These are phyloP conservation scores for Solanum hybrid DNA, from an alignment of 305 asterid species.

Conservation along the genomic window DNA sequence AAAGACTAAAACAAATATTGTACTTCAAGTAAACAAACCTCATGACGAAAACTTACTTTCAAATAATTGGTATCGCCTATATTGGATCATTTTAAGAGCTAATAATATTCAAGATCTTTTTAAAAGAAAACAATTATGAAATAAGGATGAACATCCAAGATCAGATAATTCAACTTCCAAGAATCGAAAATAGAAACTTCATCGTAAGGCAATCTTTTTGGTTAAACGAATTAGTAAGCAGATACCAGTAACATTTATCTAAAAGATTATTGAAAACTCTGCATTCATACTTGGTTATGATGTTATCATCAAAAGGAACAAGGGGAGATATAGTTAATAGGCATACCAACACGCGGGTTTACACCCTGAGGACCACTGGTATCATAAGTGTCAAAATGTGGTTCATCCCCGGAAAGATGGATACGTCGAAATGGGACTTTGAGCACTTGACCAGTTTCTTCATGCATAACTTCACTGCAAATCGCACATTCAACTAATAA, in stretches of 20 bases:
- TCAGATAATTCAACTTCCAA: neutral
- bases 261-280: neutral
- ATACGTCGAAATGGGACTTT: slow-evolving; percentile 83
- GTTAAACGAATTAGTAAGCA: no score
- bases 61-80: neutral
- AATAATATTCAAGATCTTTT: neutral
- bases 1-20: neutral
- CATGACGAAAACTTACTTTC: neutral
- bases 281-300: neutral
- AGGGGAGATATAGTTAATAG: neutral
- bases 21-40: neutral
- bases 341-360: slow-evolving; percentile 55
- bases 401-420: slow-evolving; percentile 74
- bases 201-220: neutral
- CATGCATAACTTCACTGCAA: slow-evolving; percentile 76
- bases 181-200: neutral
- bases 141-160: neutral
- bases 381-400: slow-evolving; percentile 90
- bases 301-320: neutral
- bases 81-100: neutral
- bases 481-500: slow-evolving; percentile 8
- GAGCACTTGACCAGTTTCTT: slow-evolving; percentile 65
- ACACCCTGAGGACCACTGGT: slow-evolving; percentile 91
- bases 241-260: no score
- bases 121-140: neutral